Evolutionary conservation across 2,329 filamentous ascomycete genomes (phyloP), one percentile per base, ranked within the genome.

Genomic region (Aspergillus flavus): DNA sequence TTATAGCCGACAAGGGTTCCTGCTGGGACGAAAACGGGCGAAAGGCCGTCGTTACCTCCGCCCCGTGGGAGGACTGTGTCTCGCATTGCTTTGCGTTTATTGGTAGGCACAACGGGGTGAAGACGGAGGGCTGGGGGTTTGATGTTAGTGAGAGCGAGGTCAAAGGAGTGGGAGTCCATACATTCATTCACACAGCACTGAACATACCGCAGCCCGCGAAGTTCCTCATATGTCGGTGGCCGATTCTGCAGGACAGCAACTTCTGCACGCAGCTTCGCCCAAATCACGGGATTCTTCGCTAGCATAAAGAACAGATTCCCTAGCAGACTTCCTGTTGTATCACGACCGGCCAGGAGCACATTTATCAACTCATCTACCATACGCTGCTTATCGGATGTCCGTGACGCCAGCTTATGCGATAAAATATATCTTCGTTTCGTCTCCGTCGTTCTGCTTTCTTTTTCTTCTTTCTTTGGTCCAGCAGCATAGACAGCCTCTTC

Each of bases 341-440:
- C 78, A 1, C 78, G 70, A 0, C 76, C 78, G 5, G 77, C 78
- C 9, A 78, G 65, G 3, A 79, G 68, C n/a, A 78, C 68, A 55
- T 78, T 79, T 54, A 80, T 58, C 46, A 78, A 65, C 66, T 88
- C 83, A 64, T 84, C 82, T 3, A 83, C 76, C 7, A 87, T 73
- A 21, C 81, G 78, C 10, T 66, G 80, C 65, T 65, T 81, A 72
- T 79, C 83, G 71, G 64, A 78, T 66, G 80, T 80, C 4, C 81
- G 77, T 53, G 83, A 79, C 16, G 85, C 78, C 36, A 90, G 72
- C 68, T 87, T 86, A 58, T 87, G 75, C 12, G 89, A 78, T 66
- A 89, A 89, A 11, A 87, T 78, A 69, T 87, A 87, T n/a, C 75
- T 61, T 3, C 32, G 19, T 12, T 59, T 57, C 0, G 4, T 28